Evolutionary conservation across 345 rosid genomes (phyloP).

Genomic region (Salix exigua): DNA sequence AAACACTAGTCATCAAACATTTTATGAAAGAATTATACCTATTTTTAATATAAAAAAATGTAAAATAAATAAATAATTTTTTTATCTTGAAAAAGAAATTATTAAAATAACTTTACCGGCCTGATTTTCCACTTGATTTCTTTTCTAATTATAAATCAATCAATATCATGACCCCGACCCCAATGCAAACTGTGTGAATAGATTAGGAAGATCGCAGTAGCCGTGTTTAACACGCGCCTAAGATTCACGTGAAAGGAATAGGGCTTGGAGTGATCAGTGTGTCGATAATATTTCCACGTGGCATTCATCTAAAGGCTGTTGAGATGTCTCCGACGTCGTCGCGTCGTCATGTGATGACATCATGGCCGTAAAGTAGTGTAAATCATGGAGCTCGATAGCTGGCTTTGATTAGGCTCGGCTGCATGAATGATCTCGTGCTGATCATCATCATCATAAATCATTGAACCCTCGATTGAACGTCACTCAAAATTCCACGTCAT

Average conservation of each 20-base stretch:
- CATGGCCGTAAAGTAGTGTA: not conserved
- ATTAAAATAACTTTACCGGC: not conserved
- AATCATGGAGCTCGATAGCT: not conserved
- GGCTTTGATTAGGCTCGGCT: not conserved
- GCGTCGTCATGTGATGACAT: not conserved
- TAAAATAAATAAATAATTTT: too few relatives aligned
- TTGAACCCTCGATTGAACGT: not conserved
- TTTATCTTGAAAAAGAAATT: too few relatives aligned
- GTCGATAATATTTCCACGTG: conserved; percentile 21
- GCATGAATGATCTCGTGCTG: not conserved
- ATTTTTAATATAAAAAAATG: too few relatives aligned
- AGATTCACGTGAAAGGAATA: not conserved
- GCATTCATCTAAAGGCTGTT: not conserved
- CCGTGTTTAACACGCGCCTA: not conserved
- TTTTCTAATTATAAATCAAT: not conserved
- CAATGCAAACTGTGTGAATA: not conserved
- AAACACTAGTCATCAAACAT: too few relatives aligned
- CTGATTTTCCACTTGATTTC: not conserved
- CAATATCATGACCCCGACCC: not conserved
- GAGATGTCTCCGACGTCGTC: conserved; percentile 7
- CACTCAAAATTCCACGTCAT: not conserved
- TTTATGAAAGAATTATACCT: too few relatives aligned
- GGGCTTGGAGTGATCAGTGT: not conserved
- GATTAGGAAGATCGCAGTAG: not conserved
- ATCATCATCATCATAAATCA: not conserved